Base-by-base conservation (phyloP, 2,329 filamentous ascomycete genomes). In the Hyphodiscus sp. region DNA sequence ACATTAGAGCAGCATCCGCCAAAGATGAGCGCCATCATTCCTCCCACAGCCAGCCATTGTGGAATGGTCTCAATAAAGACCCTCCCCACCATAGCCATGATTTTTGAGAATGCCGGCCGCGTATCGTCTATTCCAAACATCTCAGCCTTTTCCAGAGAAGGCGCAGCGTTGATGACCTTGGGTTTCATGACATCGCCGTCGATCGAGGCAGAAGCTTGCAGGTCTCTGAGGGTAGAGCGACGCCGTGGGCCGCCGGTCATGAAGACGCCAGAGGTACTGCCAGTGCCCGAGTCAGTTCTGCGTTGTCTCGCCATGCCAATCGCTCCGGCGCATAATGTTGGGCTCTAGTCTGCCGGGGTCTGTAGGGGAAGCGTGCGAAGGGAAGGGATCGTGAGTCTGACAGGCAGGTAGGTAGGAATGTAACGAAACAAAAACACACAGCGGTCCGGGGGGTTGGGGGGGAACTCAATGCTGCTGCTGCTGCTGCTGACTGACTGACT, bases 1-100 rank as follows among this genome's bases (percentile, higher is more conserved):
- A 91, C 91, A 78, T 96, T 96, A 38, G 89, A 90, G 73, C 91
- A 96, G 68, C 91, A 96, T 29, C 94, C 94, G 49, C 94, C 94
- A 70, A 99, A 96, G 55, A 99, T 97, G 61, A 97, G 79, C 49
- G 78, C 79, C 54, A 92, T 78, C 79, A 95, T 95, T 53, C 79
- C 75, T 20, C 77, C 75, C 45, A 85, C 75, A 53, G 80, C 78
- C 41, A 88, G 70, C 78, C 80, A 85, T 69, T 78, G 77, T 30
- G 82, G 80, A 54, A 86, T 78, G 3, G 77, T 79, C 66, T 80
- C 76, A 61, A 79, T 77, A 59, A 79, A 76, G 56, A 80, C 76
- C 60, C 76, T 75, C 52, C 76, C 76, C 42, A 74, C 72, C 57
- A 78, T 69, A 48, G 74, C 76, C 71, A 78, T 72, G 57, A 75